Base-by-base conservation (phyloP, 1,284 basidiomycete species). In the Marasmius oreades region DNA sequence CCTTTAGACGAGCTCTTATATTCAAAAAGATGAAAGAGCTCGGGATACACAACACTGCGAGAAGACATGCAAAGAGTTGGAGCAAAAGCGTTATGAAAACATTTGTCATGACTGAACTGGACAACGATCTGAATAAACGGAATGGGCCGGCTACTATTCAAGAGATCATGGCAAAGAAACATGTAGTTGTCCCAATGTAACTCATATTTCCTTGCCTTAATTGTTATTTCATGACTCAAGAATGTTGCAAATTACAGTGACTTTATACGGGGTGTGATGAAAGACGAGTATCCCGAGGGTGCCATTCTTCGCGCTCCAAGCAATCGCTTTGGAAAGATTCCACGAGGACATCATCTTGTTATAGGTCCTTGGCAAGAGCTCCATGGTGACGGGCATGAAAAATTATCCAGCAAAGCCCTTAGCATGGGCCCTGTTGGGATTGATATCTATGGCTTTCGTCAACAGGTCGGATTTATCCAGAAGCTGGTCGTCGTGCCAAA, bases 331-430 rank as follows among this genome's bases (percentile, higher is more conserved):
- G n/a, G 16, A 5, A 36, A 34, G 31, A 52, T 56, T n/a, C 20
- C 28, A 2, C 53, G 61, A 10, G 55, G 53, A 2, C 44, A 56
- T 18, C 59, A 57, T 2, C 50, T 36, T 10, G 55, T 44, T 3
- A 8, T 43, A 1, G 61, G 61, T 0, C 48, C 58, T 2, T 60
- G 58, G 16, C 56, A 62, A 42, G 61, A 62, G 16, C 31, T 60
- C 14, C 61, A 62, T 33, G 56, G 33, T 33, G 60, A 61, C n/a
- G 60, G 57, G 2, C 60, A 61, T 34, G 60, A 61, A 55, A 61
- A 60, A 44, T 53, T 62, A 1, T 28, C 31, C 0, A 39, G 18
- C 18, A 37, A 48, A 20, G 58, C 59, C 14, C 52, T 62, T 4
- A 28, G 43, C 8, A 60, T 62, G 56, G 61, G 59, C 24, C 55